Evolutionary conservation across 768 basidiomycete species (phyloP).

Genomic region (Lactifluus hygrophoroides): DNA sequence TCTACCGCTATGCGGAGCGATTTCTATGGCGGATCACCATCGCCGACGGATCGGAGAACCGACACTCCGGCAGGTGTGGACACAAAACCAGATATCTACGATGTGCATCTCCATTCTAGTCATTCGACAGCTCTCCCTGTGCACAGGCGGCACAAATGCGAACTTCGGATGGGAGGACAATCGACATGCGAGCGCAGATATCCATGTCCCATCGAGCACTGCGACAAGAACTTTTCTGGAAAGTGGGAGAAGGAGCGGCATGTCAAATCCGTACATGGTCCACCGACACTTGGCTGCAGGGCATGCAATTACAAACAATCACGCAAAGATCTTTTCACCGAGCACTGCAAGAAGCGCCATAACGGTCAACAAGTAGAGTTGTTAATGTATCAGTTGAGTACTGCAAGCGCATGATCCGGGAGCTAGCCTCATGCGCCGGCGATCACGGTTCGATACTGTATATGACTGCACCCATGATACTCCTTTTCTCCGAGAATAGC

Average conservation of each 20-base stretch:
- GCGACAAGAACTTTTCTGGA: slow-evolving; percentile 10
- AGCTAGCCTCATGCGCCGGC: too few relatives aligned
- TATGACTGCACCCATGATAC: neutral
- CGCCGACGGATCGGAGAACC: neutral
- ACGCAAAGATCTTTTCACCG: slow-evolving; percentile 12
- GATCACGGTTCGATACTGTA: neutral
- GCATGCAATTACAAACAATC: slow-evolving; percentile 15
- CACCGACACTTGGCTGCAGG: slow-evolving; percentile 11
- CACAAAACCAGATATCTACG: neutral
- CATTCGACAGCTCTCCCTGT: neutral
- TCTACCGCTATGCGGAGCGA: neutral
- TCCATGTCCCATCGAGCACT: neutral
- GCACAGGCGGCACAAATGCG: neutral
- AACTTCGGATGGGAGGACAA: neutral
- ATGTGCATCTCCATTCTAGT: neutral
- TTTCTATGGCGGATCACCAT: neutral
- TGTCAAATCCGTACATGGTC: slow-evolving; percentile 9
- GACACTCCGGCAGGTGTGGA: neutral
- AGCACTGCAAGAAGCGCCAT: slow-evolving; percentile 16
- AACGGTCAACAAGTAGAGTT: neutral
- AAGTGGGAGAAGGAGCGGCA: slow-evolving; percentile 15
- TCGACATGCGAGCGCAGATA: slow-evolving; percentile 2
- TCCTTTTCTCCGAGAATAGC: neutral
- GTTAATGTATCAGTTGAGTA: neutral
- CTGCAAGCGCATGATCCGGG: neutral